Evolutionary conservation across 208 protist species (phyloP).

Genomic region (Acanthamoeba quina): DNA sequence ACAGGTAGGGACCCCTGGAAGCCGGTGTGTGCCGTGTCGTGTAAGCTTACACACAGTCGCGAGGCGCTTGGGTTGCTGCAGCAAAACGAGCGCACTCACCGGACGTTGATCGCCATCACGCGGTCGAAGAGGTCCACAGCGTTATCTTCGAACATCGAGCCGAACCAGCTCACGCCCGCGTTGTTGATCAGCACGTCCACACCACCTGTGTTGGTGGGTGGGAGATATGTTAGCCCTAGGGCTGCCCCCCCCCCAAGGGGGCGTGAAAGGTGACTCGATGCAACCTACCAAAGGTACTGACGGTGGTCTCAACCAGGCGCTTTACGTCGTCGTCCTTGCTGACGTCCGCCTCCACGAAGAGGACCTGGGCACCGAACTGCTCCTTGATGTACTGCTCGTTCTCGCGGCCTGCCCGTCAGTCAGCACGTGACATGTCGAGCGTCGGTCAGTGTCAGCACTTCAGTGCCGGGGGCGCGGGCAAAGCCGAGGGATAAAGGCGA

Average conservation of each 20-base stretch:
- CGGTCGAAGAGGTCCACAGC: slow-evolving; percentile 29
- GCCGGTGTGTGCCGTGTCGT: background rate
- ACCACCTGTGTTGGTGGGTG: background rate
- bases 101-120: slow-evolving; percentile 50
- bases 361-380: slow-evolving; percentile 6
- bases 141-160: slow-evolving; percentile 37
- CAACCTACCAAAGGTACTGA: slow-evolving; percentile 21
- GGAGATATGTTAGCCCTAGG: background rate
- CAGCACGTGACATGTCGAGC: background rate
- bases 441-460: background rate
- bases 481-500: background rate
- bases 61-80: no score
- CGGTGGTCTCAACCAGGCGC: background rate
- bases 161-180: slow-evolving; percentile 53
- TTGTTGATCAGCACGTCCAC: slow-evolving; percentile 69
- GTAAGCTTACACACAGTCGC: background rate
- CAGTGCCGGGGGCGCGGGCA: background rate
- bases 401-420: background rate
- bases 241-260: background rate
- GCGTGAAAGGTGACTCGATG: background rate
- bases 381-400: slow-evolving; percentile 46
- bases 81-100: background rate
- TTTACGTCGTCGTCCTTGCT: slow-evolving; percentile 57
- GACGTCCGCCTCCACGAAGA: slow-evolving; percentile 64
- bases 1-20: slow-evolving; percentile 21